Percentiles rank a stretch among this genome's conserved stretches.
Evolutionary conservation across 2,329 filamentous ascomycete genomes (phyloP).

Genomic region (Penicillium sp.): DNA sequence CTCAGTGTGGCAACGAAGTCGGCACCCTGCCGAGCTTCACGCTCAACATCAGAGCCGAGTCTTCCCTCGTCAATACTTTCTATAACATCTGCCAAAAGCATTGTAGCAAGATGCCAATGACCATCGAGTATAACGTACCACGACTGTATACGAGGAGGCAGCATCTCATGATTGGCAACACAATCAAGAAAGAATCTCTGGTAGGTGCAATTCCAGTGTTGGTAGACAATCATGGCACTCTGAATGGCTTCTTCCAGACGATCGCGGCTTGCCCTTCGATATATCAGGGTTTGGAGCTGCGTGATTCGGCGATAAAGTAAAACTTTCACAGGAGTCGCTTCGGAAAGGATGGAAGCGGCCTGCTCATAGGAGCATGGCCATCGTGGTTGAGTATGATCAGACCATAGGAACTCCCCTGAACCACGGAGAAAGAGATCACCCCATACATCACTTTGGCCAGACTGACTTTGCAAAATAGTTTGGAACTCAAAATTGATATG

Average conservation of each 20-base stretch:
- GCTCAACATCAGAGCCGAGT: constrained; percentile 18
- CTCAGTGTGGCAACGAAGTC: constrained; percentile 45
- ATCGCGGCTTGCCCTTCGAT: constrained; percentile 39
- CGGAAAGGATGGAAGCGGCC: constrained; percentile 51
- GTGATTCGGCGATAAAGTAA: constrained; percentile 58
- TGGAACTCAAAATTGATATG: constrained; percentile 10
- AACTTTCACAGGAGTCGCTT: constrained; percentile 59
- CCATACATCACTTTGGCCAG: constrained; percentile 34
- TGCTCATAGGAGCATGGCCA: constrained; percentile 59
- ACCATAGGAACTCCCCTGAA: constrained; percentile 5
- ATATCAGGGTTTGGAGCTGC: constrained; percentile 55
- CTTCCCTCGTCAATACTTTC: constrained; percentile 48
- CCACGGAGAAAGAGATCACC: constrained; percentile 39
- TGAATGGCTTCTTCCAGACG: constrained; percentile 52
- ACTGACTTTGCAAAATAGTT: constrained; percentile 4
- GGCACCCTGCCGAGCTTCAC: constrained; percentile 26
- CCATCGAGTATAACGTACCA: constrained; percentile 60
- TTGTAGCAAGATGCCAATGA: constrained; percentile 58
- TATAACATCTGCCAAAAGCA: constrained; percentile 57
- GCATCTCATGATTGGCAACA: constrained; percentile 49
- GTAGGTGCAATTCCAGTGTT: constrained; percentile 57
- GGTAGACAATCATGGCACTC: constrained; percentile 51
- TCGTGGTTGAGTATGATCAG: constrained; percentile 27
- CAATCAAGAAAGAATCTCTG: constrained; percentile 55
- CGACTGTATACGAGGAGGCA: constrained; percentile 56